Conservation (phyloP, 768 basidiomycete genomes). For the Hirschioporus abietinus region DNA sequence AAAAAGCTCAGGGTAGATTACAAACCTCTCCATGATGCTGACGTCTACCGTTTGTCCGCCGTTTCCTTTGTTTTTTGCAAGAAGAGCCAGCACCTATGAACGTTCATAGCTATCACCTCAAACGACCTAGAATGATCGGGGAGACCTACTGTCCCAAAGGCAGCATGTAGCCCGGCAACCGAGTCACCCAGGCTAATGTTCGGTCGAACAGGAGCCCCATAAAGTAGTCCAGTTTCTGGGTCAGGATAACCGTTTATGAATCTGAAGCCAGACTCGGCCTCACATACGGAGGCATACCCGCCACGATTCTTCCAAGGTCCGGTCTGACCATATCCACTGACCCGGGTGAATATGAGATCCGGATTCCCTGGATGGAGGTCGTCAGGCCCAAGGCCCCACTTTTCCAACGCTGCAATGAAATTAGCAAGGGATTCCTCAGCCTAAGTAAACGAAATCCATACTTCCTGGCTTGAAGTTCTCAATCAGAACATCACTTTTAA, state of each 20-base stretch:
- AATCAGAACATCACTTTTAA: constrained; percentile 59
- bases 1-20: not conserved
- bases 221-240: constrained; percentile 42
- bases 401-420: constrained; percentile 50
- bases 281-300: constrained; percentile 71
- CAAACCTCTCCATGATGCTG: constrained; percentile 66
- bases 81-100: constrained; percentile 52
- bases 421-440: not conserved
- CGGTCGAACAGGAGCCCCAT: constrained; percentile 61
- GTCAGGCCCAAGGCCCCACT: constrained; percentile 58
- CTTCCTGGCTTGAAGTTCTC: constrained; percentile 77
- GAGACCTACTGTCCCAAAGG: constrained; percentile 56
- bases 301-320: constrained; percentile 69
- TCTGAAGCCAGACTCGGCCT: constrained; percentile 70
- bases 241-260: constrained; percentile 67
- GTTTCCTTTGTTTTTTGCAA: constrained; percentile 36
- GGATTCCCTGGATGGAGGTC: constrained; percentile 71
- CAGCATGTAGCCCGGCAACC: constrained; percentile 65
- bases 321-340: constrained; percentile 72
- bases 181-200: constrained; percentile 73
- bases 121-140: not conserved
- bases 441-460: constrained; percentile 25
- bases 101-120: not conserved
- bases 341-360: constrained; percentile 84
- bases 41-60: constrained; percentile 62